Evolutionary conservation across 2,329 filamentous ascomycete genomes (phyloP).

Genomic region (Xenoacremonium recifei): DNA sequence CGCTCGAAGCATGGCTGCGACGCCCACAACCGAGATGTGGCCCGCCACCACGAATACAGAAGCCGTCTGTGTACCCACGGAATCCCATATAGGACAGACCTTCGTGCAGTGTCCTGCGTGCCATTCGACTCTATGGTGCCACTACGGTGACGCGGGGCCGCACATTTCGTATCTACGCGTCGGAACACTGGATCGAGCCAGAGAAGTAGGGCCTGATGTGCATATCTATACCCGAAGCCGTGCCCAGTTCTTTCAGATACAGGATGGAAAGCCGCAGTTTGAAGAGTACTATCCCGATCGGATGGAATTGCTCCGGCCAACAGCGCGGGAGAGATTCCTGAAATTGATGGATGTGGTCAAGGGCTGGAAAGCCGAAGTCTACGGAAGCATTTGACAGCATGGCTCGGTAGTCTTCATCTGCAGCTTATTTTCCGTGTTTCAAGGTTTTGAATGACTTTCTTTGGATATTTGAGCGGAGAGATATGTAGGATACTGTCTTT

Average conservation of each 20-base stretch:
- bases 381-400: slow-evolving; percentile 6
- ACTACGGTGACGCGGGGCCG: slow-evolving; percentile 35
- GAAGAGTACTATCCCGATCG: slow-evolving; percentile 34
- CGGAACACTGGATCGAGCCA: slow-evolving; percentile 42
- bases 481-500: no score
- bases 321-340: slow-evolving; percentile 29
- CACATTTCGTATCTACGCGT: slow-evolving; percentile 38
- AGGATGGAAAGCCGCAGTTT: slow-evolving; percentile 35
- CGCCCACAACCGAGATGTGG: slow-evolving; percentile 4
- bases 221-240: slow-evolving; percentile 44
- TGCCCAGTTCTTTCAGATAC: slow-evolving; percentile 36
- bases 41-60: slow-evolving; percentile 2
- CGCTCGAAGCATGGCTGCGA: slow-evolving; percentile 16
- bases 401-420: no score
- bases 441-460: no score
- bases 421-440: no score
- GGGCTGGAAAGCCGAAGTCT: slow-evolving; percentile 18
- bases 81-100: slow-evolving; percentile 39
- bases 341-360: slow-evolving; percentile 20
- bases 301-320: slow-evolving; percentile 30
- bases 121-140: slow-evolving; percentile 37
- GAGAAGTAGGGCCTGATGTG: slow-evolving; percentile 40
- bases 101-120: slow-evolving; percentile 44
- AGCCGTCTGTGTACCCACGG: slow-evolving; percentile 33
- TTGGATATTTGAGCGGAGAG: no score